These are phyloP conservation scores for Daedaleopsis nitida DNA, from an alignment of 768 basidiomycete genomes.

Conservation along the genomic window DNA sequence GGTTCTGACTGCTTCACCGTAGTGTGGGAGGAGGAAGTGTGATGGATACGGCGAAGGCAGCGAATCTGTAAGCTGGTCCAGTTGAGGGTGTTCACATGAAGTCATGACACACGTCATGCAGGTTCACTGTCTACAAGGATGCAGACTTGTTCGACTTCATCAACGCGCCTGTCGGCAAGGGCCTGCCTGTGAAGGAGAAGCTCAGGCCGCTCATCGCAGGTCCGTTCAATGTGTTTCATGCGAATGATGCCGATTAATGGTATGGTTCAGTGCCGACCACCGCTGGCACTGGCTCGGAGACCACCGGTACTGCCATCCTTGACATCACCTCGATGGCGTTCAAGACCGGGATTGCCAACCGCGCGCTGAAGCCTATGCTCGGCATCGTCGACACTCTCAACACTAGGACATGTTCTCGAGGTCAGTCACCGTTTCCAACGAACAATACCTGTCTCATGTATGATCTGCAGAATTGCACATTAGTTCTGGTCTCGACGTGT, in stretches of 20 bases:
- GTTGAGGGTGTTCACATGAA: not conserved
- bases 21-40: constrained; percentile 93
- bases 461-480: constrained; percentile 71
- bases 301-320: constrained; percentile 92
- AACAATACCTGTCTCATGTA: not conserved
- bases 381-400: constrained; percentile 85
- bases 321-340: constrained; percentile 90
- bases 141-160: constrained; percentile 95
- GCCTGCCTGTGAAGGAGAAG: constrained; percentile 73
- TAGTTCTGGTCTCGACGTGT: constrained; percentile 90
- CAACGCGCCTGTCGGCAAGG: constrained; percentile 95
- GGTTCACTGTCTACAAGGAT: constrained; percentile 90
- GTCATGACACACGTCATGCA: constrained; percentile 28
- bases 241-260: not conserved
- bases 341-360: constrained; percentile 95
- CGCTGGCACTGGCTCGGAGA: constrained; percentile 91
- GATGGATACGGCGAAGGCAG: constrained; percentile 95
- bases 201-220: constrained; percentile 87
- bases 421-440: constrained; percentile 3
- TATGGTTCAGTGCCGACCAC: constrained; percentile 59
- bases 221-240: constrained; percentile 22
- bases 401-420: constrained; percentile 80
- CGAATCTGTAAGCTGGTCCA: constrained; percentile 66
- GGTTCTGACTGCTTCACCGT: constrained; percentile 6
- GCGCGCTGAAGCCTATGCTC: constrained; percentile 87